Conservation (phyloP, 1,284 basidiomycete species). For the Boletellus sp. region DNA sequence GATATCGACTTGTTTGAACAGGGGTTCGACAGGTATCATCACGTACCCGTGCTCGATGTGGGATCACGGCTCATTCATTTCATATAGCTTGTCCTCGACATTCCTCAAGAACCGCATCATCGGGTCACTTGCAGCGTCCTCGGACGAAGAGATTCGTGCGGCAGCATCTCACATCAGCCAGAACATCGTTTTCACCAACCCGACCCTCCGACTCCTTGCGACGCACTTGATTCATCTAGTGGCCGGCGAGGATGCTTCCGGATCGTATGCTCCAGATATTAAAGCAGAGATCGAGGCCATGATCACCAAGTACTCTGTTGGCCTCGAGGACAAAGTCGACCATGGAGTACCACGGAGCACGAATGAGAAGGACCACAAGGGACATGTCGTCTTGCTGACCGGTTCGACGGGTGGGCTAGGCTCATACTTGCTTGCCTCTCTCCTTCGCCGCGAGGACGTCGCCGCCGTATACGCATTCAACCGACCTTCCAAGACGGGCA, state of each 20-base stretch:
- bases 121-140: conserved; percentile 13
- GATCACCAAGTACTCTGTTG: conserved; percentile 23
- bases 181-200: conserved; percentile 30
- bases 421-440: conserved; percentile 25
- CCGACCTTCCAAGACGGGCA: conserved; percentile 18
- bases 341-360: not conserved
- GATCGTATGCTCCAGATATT: not conserved
- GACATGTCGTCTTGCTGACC: conserved; percentile 27
- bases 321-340: not conserved
- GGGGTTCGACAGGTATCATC: conserved; percentile 30
- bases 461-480: conserved; percentile 33
- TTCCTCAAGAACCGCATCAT: conserved; percentile 26
- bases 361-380: not conserved
- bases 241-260: not conserved
- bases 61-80: not conserved
- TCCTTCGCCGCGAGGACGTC: conserved; percentile 20
- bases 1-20: conserved; percentile 25
- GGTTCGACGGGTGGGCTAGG: conserved; percentile 33
- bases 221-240: conserved; percentile 13
- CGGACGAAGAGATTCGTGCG: conserved; percentile 5
- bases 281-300: conserved; percentile 24
- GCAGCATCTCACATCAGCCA: conserved; percentile 17
- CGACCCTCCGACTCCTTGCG: conserved; percentile 22
- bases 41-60: not conserved
- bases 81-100: conserved; percentile 21